Base-by-base conservation (phyloP, 176 grass and related monocot species). In the Stipa capillata region DNA sequence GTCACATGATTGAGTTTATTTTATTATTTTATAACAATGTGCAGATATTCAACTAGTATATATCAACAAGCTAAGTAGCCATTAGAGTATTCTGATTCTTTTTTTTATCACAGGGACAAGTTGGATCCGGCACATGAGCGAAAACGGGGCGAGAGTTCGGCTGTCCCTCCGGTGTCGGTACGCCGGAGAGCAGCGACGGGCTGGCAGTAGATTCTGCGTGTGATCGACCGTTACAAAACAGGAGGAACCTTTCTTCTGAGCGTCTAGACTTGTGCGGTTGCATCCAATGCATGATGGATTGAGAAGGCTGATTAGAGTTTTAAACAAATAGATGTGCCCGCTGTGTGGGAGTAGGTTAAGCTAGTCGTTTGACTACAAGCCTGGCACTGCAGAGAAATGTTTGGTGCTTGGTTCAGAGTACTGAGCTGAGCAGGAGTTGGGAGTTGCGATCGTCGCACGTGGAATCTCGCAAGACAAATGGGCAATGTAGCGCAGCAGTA, bases 161-260 rank as follows among this genome's bases (percentile, higher is more conserved):
- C 4, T 88, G 81, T 84, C 81, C 20, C 75, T 80, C 50, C 59
- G 15, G 41, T 89, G 87, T 79, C 69, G 51, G 69, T 8, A 3
- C 60, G 53, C 2, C 48, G 33, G 76, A 33, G 35, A 28, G 76
- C 62, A 89, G 60, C 7, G 24, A 33, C 42, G 54, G 5, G 87
- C 87, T 81, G 87, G 87, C 77, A 23, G 35, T 81, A 71, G 87
- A 81, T 89, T 80, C 87, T 69, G 67, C 52, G 57, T 50, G 60
- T 50, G 60, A 70, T 49, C 7, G 8, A 27, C 23, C 70, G 23
- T 58, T 5, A 3, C 27, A 39, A 2, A 60, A 69, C 86, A 84
- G 5, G 23, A 11, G 1, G 69, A 80, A 88, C 86, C 50, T 84
- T 84, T 76, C 23, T 0, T 79, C 50, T 66, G 59, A 49, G 59